Conservation (phyloP, 2,329 filamentous ascomycete genomes). For the Zymoseptoria pseudotritici region DNA sequence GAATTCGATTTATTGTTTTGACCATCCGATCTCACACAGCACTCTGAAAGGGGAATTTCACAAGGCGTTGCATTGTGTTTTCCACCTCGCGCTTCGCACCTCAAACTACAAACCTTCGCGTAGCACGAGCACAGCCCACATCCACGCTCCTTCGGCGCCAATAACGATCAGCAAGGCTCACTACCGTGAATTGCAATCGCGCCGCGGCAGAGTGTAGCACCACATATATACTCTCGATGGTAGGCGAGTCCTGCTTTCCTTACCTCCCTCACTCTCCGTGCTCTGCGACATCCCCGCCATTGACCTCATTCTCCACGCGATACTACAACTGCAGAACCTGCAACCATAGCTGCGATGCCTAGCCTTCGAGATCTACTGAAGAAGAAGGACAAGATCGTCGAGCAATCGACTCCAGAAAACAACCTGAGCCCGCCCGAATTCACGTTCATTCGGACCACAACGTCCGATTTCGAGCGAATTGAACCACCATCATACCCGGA, state of each 20-base stretch:
- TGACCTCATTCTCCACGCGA: neutral
- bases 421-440: constrained; percentile 52
- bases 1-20: neutral
- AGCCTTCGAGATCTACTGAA: constrained; percentile 54
- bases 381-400: constrained; percentile 51
- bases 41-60: too few species aligned
- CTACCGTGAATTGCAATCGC: neutral
- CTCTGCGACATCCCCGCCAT: neutral
- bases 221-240: neutral
- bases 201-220: neutral
- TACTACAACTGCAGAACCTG: neutral
- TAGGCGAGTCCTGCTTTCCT: constrained; percentile 3
- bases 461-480: constrained; percentile 69
- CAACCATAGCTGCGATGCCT: constrained; percentile 37
- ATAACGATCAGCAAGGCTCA: neutral
- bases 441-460: constrained; percentile 79
- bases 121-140: neutral
- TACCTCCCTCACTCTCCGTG: neutral
- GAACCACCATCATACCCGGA: constrained; percentile 54
- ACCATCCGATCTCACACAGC: neutral
- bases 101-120: neutral
- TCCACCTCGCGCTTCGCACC: neutral
- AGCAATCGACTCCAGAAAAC: constrained; percentile 31
- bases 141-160: neutral
- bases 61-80: neutral